Evolutionary conservation across 495 filamentous ascomycete species (phyloP), one percentile per base, ranked within the genome.

Genomic region (Neurospora sp.): DNA sequence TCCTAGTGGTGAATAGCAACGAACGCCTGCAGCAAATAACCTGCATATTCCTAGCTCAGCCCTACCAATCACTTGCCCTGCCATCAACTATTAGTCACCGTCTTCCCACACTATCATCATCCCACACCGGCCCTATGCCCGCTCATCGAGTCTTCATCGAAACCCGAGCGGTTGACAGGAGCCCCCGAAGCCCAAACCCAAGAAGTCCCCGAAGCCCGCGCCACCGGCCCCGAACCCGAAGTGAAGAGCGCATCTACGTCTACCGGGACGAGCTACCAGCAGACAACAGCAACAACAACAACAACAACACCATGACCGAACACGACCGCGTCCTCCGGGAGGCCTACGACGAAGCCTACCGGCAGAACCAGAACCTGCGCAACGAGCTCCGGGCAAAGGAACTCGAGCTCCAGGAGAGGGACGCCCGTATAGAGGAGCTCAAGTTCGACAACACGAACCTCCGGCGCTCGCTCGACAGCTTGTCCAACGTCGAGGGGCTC

Each of bases 371-470:
- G 44, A 40, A 68, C 20, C 75, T 81, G 59, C 73, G 71, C 70
- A 59, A 27, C 48, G 45, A 73, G 31, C 22, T 42, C 4, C 75
- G 75, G 27, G 73, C 40, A 8, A 71, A 73, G 10, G 72, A 74
- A 7, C 20, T 73, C 9, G 72, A 71, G 27, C 40, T 74, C 39
- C 70, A 59, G 1, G 40, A 77, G 27, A 65, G 70, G 27, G 73
- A 72, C 38, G 40, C 38, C 44, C 40, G 40, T 35, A 70, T 71
- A 38, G n/a, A 77, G 22, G 70, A 74, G 71, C 75, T 78, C 3
- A 22, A 72, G 38, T 72, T 70, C 17, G 70, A 80, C 40, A 79
- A 78, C 75, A 70, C 37, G 41, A 75, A 76, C 41, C 78, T 79
- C 10, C 74, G 75, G n/a, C 78, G 71, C 8, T 73, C 75, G 4